Percentiles rank a stretch among this genome's conserved stretches.
Evolutionary conservation across 768 basidiomycete species (phyloP).

Genomic region (Cystoderma amianthinum): DNA sequence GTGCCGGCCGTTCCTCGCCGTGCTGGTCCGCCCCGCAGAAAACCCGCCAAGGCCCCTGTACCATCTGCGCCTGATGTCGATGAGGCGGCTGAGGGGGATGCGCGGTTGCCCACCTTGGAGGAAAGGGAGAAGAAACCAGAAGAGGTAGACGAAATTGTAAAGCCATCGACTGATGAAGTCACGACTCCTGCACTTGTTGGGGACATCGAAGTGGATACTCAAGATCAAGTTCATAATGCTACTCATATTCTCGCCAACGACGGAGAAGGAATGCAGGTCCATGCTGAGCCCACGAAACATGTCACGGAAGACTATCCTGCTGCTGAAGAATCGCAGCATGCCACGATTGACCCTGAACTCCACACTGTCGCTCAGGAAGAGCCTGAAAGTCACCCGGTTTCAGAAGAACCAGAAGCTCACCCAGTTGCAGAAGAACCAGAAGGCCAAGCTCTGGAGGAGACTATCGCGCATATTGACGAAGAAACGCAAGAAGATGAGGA

Average conservation of each 20-base stretch:
- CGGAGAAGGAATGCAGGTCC: not conserved
- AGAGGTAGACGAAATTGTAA: too few relatives aligned
- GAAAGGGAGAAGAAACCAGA: slow-evolving; percentile 2
- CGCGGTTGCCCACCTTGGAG: slow-evolving; percentile 1
- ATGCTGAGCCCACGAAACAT: slow-evolving; percentile 1
- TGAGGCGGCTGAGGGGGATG: slow-evolving; percentile 10
- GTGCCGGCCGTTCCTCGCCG: slow-evolving; percentile 69
- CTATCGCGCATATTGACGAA: slow-evolving; percentile 2
- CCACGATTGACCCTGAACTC: too few relatives aligned
- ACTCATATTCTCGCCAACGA: too few relatives aligned
- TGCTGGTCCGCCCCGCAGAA: slow-evolving; percentile 68
- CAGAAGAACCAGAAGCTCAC: slow-evolving; percentile 1
- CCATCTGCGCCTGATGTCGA: slow-evolving; percentile 16
- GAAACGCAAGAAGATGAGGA: slow-evolving; percentile 40
- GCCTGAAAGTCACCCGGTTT: not conserved
- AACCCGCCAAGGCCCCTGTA: slow-evolving; percentile 39
- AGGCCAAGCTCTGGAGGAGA: slow-evolving; percentile 3
- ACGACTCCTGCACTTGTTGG: too few relatives aligned
- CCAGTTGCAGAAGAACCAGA: not conserved
- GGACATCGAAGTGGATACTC: too few relatives aligned
- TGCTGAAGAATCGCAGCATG: too few relatives aligned
- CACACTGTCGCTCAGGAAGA: slow-evolving; percentile 1
- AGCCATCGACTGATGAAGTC: too few relatives aligned
- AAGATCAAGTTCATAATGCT: too few relatives aligned
- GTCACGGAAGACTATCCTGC: not conserved